A percentile compares a stretch with the other conserved stretches of the same genome.
Evolutionary conservation across 179 eudicot genomes (phyloP).

Genomic region (Beta corolliflora): DNA sequence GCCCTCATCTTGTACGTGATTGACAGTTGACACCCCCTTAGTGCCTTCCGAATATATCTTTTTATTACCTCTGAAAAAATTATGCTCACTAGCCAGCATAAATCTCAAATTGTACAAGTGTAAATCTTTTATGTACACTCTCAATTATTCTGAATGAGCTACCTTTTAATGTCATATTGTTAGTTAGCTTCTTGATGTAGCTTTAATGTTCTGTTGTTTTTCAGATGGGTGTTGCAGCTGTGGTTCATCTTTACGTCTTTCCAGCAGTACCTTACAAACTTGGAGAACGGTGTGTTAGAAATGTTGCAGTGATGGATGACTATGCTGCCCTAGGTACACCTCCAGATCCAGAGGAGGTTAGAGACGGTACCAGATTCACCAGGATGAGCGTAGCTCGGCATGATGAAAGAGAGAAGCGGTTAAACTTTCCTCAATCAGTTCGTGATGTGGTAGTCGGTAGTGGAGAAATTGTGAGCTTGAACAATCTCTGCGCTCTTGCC

Average conservation of each 20-base stretch:
- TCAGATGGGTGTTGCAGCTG: slow-evolving; percentile 98
- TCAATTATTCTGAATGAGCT: neutral
- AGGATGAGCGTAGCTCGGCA: slow-evolving; percentile 47
- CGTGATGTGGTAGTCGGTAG: slow-evolving; percentile 95
- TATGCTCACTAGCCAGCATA: neutral
- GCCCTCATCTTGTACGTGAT: too few species aligned
- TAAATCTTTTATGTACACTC: neutral
- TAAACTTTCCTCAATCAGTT: slow-evolving; percentile 85
- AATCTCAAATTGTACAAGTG: neutral
- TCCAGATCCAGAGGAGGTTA: slow-evolving; percentile 93
- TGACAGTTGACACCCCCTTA: too few species aligned
- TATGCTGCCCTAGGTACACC: slow-evolving; percentile 87
- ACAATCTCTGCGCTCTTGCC: neutral
- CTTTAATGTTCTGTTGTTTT: slow-evolving; percentile 14
- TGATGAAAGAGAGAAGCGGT: slow-evolving; percentile 64
- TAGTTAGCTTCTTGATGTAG: neutral
- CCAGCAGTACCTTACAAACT: slow-evolving; percentile 93
- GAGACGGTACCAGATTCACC: slow-evolving; percentile 66
- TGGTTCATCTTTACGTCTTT: slow-evolving; percentile 88
- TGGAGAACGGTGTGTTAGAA: slow-evolving; percentile 93
- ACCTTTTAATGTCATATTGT: neutral
- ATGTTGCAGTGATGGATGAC: slow-evolving; percentile 88
- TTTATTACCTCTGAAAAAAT: too few species aligned
- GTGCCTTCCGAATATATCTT: too few species aligned
- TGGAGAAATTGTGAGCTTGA: slow-evolving; percentile 86